Evolutionary conservation across 768 basidiomycete genomes (phyloP), one percentile per base, ranked within the genome.

Genomic region (Pisolithus microcarpus): DNA sequence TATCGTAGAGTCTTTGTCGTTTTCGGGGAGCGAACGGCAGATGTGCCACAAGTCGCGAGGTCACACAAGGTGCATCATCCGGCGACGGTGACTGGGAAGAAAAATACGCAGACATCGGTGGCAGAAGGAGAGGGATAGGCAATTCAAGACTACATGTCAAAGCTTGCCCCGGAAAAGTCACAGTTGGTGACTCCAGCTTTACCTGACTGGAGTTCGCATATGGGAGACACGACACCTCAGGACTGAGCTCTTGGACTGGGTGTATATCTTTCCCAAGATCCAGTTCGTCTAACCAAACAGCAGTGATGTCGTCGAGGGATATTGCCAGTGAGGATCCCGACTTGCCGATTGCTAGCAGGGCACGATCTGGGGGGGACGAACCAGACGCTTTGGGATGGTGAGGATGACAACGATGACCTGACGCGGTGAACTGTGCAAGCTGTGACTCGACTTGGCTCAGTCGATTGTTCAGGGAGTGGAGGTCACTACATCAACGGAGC

Each of bases 381-480:
- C 52, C 43, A 7, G 51, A 13, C 1, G 46, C 48, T n/a, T 58
- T 57, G 24, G 60, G 44, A 51, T 51, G 52, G 37, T 56, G 55
- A 2, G 52, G 43, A 30, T 64, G 61, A 7, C 57, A 57, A 44
- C 65, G 52, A 52, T 61, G 46, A 2, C 65, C 65, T 3, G 68
- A 62, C 1, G 69, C 61, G 10, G 68, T 67, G 5, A 82, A 63
- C 57, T 79, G 73, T 5, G 77, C 74, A 16, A 86, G 67, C 40
- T 76, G 70, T 2, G 79, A 68, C 67, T 91, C 88, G 55, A 90
- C 76, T 51, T 79, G 75, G 26, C 85, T 79, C 26, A 90, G 74
- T 11, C 88, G 79, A 65, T 91, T 91, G 61, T 91, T 85, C 38
- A 91, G 75, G 1, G 87, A 87, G 60, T 91, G 88, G 2, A 91